phyloP scores from a whole-genome alignment of 2,329 filamentous ascomycete species.

The Fusarium begoniae region DNA sequence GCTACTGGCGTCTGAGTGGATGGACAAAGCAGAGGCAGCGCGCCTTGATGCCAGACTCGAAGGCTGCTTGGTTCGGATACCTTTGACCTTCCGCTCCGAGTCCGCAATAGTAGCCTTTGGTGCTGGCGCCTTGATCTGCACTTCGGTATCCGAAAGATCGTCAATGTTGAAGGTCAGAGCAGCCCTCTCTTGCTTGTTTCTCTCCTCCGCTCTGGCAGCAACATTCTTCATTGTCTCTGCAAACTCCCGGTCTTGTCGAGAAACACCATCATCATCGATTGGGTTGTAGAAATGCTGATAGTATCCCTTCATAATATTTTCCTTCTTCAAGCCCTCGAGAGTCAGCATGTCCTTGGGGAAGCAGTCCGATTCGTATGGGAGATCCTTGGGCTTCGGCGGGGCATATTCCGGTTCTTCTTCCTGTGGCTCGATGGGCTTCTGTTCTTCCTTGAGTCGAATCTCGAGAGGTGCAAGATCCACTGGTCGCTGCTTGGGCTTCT shows the following conservation, averaged over 20 bases:
- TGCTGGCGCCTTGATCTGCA: slow-evolving; percentile 1
- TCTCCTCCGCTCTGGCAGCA: slow-evolving; percentile 68
- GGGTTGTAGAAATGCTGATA: slow-evolving; percentile 68
- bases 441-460: slow-evolving; percentile 69
- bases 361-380: slow-evolving; percentile 75
- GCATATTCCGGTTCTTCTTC: slow-evolving; percentile 88
- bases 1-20: slow-evolving; percentile 44
- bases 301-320: slow-evolving; percentile 69
- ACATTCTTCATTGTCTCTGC: slow-evolving; percentile 61
- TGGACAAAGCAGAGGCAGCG: slow-evolving; percentile 63
- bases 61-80: slow-evolving; percentile 30
- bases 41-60: slow-evolving; percentile 56
- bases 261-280: slow-evolving; percentile 74
- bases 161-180: slow-evolving; percentile 68
- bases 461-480: slow-evolving; percentile 65
- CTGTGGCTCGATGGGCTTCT: slow-evolving; percentile 47
- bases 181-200: slow-evolving; percentile 73
- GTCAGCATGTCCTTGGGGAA: slow-evolving; percentile 67
- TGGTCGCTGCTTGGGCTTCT: slow-evolving; percentile 67
- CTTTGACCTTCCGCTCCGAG: slow-evolving; percentile 10
- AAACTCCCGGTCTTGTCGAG: slow-evolving; percentile 68
- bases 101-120: background rate
- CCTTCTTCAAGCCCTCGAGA: slow-evolving; percentile 65
- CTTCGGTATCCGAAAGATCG: slow-evolving; percentile 56
- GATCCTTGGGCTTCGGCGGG: slow-evolving; percentile 75